Conservation (phyloP, 1,139 yeast genomes). For the Candida tetrigidarum region DNA sequence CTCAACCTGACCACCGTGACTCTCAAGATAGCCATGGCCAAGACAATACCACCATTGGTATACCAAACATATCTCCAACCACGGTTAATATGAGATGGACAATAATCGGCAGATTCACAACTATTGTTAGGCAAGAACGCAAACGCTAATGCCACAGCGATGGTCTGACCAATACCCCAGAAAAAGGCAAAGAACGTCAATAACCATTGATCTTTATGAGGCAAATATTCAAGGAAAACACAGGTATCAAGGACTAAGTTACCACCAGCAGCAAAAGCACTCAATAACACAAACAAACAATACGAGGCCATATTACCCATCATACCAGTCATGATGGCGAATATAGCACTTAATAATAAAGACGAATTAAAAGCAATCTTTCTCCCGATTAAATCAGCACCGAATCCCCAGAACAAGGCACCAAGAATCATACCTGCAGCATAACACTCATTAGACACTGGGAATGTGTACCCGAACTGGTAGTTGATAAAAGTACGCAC, state of each 20-base stretch:
- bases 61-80: slow-evolving; percentile 69
- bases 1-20: slow-evolving; percentile 49
- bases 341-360: slow-evolving; percentile 51
- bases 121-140: slow-evolving; percentile 55
- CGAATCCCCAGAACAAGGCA: slow-evolving; percentile 59
- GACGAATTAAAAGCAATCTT: slow-evolving; percentile 59
- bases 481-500: slow-evolving; percentile 45
- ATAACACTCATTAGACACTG: slow-evolving; percentile 32
- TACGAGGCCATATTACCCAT: slow-evolving; percentile 52
- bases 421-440: slow-evolving; percentile 58
- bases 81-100: slow-evolving; percentile 50
- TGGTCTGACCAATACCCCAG: slow-evolving; percentile 68
- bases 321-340: slow-evolving; percentile 58
- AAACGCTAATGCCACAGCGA: slow-evolving; percentile 59
- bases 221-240: slow-evolving; percentile 61
- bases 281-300: slow-evolving; percentile 50
- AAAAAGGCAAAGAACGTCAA: slow-evolving; percentile 60
- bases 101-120: slow-evolving; percentile 39
- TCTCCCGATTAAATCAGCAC: slow-evolving; percentile 64
- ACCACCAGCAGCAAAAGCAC: slow-evolving; percentile 59
- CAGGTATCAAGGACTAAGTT: slow-evolving; percentile 64
- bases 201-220: slow-evolving; percentile 55
- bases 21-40: slow-evolving; percentile 51
- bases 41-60: slow-evolving; percentile 55
- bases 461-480: slow-evolving; percentile 42